Base-by-base conservation (phyloP, 2,329 filamentous ascomycete species). In the Aspergillus quadrilineatus region DNA sequence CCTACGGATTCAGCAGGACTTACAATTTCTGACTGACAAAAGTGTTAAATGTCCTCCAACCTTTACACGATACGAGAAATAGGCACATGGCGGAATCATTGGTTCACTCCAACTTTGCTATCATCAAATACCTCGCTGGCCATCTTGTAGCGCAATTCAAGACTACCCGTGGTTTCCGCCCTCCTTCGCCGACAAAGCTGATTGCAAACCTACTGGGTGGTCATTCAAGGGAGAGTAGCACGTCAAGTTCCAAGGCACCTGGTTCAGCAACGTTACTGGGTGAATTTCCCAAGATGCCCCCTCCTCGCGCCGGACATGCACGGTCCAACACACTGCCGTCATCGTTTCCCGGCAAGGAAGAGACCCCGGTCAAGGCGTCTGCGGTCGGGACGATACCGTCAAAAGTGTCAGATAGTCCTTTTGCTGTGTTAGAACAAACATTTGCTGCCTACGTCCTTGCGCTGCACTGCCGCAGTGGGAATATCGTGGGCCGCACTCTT, bases 181-280 rank as follows among this genome's bases (percentile, higher is more conserved):
- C 86, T 4, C 84, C 88, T n/a, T 97, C 92, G 0, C 92, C 93
- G 0, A 90, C 95, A 47, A 97, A 97, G 71, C 81, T 96, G 67
- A 79, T 97, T 14, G 95, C 92, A 0, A 96, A 83, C 67, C 84
- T 97, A 53, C 85, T 95, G 65, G 83, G 85, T 34, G 83, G 81
- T 55, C 70, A 73, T 47, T 64, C 70, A 42, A 60, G 56, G 30
- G 63, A 64, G 2, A 55, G 50, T 28, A 64, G 66, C 32, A 65
- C 70, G 17, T 60, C 72, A 6, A 64, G 65, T 1, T 61, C 66
- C n/a, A 77, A 73, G 58, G 61, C 66, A 22, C 70, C 73, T 34
- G 69, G 65, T 5, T 69, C 70, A 50, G 63, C 70, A 53, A 72
- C 75, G 9, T 56, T 74, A 8, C 60, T 79, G 12, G 73, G 74